Evolutionary conservation across 139 green algal species (phyloP).

Genomic region (Tetraselmis striata): DNA sequence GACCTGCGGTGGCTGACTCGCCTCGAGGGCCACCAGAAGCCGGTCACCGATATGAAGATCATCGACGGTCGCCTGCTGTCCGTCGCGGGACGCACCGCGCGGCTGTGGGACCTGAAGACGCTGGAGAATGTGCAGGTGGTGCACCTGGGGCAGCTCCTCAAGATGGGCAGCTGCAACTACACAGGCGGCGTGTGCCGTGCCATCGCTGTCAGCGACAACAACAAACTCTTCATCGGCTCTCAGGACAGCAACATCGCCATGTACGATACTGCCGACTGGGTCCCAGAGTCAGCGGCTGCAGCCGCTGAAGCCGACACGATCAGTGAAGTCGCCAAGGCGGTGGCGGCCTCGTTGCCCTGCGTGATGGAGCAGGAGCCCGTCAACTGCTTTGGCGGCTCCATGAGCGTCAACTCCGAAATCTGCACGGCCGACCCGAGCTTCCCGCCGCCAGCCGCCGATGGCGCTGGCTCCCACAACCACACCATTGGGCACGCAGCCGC

Average conservation of each 20-base stretch:
- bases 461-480: too few species aligned
- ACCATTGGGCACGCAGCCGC: slow-evolving; percentile 33
- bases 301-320: not conserved
- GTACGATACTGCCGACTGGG: not conserved
- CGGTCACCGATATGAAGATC: slow-evolving; percentile 56
- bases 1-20: slow-evolving; percentile 33
- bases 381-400: not conserved
- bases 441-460: not conserved
- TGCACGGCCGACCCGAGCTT: not conserved
- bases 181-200: not conserved
- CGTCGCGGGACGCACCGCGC: slow-evolving; percentile 57
- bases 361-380: not conserved
- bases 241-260: slow-evolving; percentile 37
- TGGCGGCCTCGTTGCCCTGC: not conserved
- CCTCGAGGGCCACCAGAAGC: slow-evolving; percentile 58
- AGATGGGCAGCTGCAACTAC: not conserved
- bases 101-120: slow-evolving; percentile 60
- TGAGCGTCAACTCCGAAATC: not conserved
- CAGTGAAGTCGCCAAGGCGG: not conserved
- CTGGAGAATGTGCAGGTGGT: not conserved
- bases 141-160: not conserved
- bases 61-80: slow-evolving; percentile 25
- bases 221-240: slow-evolving; percentile 23
- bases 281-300: not conserved
- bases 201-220: not conserved